phyloP scores from a whole-genome alignment of 2,329 filamentous ascomycete species.

The Ilyonectria destructans region DNA sequence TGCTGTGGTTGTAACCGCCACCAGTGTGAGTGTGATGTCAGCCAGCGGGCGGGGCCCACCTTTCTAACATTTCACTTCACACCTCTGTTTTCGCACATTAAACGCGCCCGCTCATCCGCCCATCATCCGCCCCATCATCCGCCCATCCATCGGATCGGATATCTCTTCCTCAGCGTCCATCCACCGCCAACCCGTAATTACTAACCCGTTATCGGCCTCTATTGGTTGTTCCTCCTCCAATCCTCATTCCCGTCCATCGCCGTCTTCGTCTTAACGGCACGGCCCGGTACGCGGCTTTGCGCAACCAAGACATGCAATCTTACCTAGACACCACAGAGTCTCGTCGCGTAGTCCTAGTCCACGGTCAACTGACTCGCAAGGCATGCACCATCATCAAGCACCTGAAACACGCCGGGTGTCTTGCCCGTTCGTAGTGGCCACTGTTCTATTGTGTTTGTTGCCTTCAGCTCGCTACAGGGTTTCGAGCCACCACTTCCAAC shows the following conservation, averaged over 20 bases:
- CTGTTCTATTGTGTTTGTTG: constrained; percentile 14
- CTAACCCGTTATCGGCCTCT: background rate
- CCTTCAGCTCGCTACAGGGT: constrained; percentile 21
- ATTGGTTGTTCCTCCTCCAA: background rate
- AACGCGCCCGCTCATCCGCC: background rate
- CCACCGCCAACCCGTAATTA: background rate
- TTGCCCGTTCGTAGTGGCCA: constrained; percentile 10
- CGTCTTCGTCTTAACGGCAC: background rate
- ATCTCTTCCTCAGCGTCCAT: background rate
- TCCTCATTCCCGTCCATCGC: background rate
- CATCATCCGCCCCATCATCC: too few relatives aligned
- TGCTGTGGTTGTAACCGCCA: constrained; percentile 39
- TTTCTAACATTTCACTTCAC: constrained; percentile 9
- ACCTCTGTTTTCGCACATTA: background rate
- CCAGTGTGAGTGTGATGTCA: constrained; percentile 53
- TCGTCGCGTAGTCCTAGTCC: background rate
- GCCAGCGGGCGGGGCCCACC: constrained; percentile 34
- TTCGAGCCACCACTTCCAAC: constrained; percentile 15
- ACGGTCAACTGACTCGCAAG: background rate
- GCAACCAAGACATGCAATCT: background rate
- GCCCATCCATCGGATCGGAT: background rate
- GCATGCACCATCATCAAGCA: constrained; percentile 4
- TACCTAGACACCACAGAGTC: background rate
- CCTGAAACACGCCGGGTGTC: constrained; percentile 13
- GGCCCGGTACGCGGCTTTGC: background rate